Evolutionary conservation across 2,329 filamentous ascomycete species (phyloP), one percentile per base, ranked within the genome.

Genomic region (Aspergillus costaricaensis): DNA sequence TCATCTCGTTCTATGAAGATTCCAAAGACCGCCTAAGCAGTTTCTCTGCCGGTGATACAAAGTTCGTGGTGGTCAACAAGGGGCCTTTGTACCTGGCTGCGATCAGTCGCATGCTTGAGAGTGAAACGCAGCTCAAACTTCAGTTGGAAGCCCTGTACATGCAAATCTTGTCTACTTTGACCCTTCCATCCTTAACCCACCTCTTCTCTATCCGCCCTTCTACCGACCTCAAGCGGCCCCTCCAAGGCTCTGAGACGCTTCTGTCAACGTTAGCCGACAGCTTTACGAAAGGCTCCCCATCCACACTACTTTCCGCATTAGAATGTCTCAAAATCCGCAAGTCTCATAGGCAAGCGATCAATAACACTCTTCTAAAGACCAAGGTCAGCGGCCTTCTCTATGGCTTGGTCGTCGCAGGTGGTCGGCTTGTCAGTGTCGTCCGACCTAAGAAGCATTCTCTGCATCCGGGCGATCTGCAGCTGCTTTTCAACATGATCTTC

Each of bases 401-500:
- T 68, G 95, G 95, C 1, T 84, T 99, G 12, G 89, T 99, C 62
- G 94, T 97, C 15, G 95, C 95, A 4, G 92, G 93, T 12, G 94
- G 93, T 5, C 89, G 90, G 70, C 88, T 99, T 5, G 95, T 99
- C 65, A 97, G 93, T 72, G 96, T 99, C 39, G 90, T 98, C 15
- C 85, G 95, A 39, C 96, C 96, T 5, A 93, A 96, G 68, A 91
- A 95, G 60, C 95, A 99, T 76, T 97, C 93, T 0, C 83, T 99
- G 2, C 96, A 99, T 69, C 95, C 96, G 0, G 94, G 93, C 64
- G 95, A 99, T 73, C 83, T 99, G 23, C 94, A 97, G 72, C 85
- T 99, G 49, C 93, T 99, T 62, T 99, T 99, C 83, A 98, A 98
- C 73, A 99, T 99, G 96, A 86, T 99, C 2, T 99, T 99, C 70